Evolutionary conservation across 345 rosid genomes (phyloP).

Genomic region (Rhodamnia rubescens): DNA sequence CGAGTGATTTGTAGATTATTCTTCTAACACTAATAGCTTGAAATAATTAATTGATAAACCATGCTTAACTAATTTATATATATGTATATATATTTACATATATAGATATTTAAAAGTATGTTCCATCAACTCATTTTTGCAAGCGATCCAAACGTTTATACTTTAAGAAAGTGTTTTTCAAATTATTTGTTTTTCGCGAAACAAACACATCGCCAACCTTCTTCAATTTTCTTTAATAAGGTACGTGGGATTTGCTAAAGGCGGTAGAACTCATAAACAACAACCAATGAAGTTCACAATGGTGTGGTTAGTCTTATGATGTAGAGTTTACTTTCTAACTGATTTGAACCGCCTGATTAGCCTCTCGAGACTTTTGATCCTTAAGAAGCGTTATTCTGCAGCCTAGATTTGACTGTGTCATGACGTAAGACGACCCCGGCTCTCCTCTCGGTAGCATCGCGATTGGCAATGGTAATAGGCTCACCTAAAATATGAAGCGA

Average conservation of each 20-base stretch:
- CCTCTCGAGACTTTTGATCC: neutral
- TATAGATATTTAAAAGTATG: no score
- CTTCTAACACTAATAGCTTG: no score
- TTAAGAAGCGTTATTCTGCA: neutral
- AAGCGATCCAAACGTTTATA: neutral
- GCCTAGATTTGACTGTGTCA: accelerated
- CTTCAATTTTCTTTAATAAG: neutral
- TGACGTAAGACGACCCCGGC: accelerated
- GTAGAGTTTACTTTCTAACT: neutral
- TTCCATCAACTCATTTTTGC: no score
- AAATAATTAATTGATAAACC: no score
- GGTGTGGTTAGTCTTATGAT: neutral
- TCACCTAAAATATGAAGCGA: accelerated
- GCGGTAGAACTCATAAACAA: neutral
- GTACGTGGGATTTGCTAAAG: neutral
- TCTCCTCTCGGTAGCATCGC: accelerated
- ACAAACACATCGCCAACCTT: neutral
- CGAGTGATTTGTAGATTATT: no score
- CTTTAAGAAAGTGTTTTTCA: accelerated
- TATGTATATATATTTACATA: no score
- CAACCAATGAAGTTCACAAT: neutral
- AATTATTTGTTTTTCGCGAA: accelerated
- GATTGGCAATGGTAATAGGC: neutral
- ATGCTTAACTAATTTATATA: no score
- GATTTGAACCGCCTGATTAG: neutral